phyloP scores from a whole-genome alignment of 352 stramenopile genomes.

The Thraustochytrium sp. region DNA sequence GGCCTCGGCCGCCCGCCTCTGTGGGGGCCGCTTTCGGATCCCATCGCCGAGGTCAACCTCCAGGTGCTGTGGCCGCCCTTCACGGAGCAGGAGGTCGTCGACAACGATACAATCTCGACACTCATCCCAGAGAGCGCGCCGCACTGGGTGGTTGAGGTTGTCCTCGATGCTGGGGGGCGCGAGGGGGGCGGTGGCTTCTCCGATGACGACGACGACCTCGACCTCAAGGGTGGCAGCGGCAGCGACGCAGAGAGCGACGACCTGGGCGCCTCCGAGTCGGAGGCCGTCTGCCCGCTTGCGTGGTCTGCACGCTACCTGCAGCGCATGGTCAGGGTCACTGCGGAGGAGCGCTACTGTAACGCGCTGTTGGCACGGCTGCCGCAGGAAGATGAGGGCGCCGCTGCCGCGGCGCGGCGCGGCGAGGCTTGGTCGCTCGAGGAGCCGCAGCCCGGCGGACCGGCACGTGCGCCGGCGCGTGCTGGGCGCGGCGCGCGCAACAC shows the following conservation, averaged over 20 bases:
- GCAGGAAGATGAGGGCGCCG: neutral
- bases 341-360: neutral
- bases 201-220: neutral
- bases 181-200: neutral
- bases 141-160: neutral
- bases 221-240: neutral
- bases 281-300: neutral
- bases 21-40: slow-evolving; percentile 30
- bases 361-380: neutral
- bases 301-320: neutral
- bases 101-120: neutral
- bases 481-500: neutral
- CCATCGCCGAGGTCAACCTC: neutral
- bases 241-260: neutral
- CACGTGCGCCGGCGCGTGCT: neutral
- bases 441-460: neutral
- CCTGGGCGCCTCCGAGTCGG: neutral
- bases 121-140: slow-evolving; percentile 5
- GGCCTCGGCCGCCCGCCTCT: neutral
- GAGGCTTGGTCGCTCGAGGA: neutral
- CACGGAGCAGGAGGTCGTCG: neutral
- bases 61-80: slow-evolving; percentile 29
- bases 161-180: neutral
- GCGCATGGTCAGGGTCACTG: neutral
- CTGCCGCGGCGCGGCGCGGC: neutral